Percentiles rank a stretch among this genome's conserved stretches.
These are phyloP conservation scores for Apiotrichum gracile DNA, from an alignment of 1,284 basidiomycete genomes.

Conservation along the genomic window DNA sequence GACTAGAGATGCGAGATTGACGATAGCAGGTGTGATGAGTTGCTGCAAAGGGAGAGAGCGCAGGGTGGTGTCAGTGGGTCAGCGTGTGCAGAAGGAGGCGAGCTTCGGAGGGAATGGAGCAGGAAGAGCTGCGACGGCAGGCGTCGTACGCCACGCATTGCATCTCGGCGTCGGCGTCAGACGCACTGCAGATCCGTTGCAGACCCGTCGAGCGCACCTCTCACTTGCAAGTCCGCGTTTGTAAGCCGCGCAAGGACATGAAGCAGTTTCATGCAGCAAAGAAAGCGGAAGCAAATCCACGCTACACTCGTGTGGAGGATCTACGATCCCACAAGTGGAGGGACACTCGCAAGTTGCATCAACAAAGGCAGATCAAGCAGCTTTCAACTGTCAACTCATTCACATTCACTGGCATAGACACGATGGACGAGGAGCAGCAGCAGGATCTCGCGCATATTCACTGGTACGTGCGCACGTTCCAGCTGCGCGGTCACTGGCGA, in stretches of 20 bases:
- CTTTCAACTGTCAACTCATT: background rate
- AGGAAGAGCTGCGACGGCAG: too few species aligned
- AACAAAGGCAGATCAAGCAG: background rate
- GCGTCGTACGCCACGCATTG: too few species aligned
- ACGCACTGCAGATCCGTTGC: too few species aligned
- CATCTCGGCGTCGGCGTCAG: too few species aligned
- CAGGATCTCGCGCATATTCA: slow-evolving; percentile 42
- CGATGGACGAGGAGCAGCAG: slow-evolving; percentile 30
- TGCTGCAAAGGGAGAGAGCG: background rate
- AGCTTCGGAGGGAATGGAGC: too few species aligned
- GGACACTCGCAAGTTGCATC: background rate
- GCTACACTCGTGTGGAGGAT: too few species aligned
- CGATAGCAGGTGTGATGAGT: background rate
- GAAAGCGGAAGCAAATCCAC: slow-evolving; percentile 3
- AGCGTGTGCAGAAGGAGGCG: too few species aligned
- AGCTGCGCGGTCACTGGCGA: too few species aligned
- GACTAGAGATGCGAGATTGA: slow-evolving; percentile 4
- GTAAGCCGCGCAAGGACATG: too few species aligned
- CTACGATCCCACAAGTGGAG: slow-evolving; percentile 7
- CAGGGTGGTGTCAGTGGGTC: too few species aligned
- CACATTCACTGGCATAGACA: background rate
- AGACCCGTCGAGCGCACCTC: too few species aligned
- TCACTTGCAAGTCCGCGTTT: too few species aligned
- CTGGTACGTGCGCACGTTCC: slow-evolving; percentile 23
- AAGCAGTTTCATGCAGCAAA: background rate